Conservation (phyloP, 805 yeast species). For the Torulaspora maleeae region DNA sequence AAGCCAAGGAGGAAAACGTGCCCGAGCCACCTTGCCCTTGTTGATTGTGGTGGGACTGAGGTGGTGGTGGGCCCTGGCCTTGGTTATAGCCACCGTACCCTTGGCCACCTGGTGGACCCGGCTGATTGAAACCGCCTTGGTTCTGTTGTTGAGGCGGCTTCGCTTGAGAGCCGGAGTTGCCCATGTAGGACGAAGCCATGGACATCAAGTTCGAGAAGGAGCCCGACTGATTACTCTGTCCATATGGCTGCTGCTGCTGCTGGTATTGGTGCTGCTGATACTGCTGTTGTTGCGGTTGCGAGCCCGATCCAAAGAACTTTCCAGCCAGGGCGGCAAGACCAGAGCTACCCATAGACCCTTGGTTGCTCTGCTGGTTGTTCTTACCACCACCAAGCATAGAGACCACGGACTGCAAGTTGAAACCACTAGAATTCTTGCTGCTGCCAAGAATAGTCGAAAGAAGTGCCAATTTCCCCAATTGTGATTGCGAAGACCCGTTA, state of each 20-base stretch:
- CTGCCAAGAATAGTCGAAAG: conserved; percentile 24
- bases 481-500: conserved; percentile 27
- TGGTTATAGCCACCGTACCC: conserved; percentile 4
- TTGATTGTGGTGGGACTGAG: neutral
- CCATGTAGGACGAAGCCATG: conserved; percentile 20
- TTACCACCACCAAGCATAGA: conserved; percentile 20
- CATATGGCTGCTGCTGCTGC: conserved; percentile 6
- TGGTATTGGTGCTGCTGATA: conserved; percentile 12
- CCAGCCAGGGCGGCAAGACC: conserved; percentile 28
- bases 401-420: conserved; percentile 22
- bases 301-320: conserved; percentile 22
- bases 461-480: conserved; percentile 31
- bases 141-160: neutral
- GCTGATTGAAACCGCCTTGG: conserved; percentile 2
- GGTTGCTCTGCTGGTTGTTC: conserved; percentile 2
- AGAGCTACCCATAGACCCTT: conserved; percentile 18
- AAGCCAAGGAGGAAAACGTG: conserved; percentile 8
- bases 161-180: conserved; percentile 1
- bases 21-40: conserved; percentile 5
- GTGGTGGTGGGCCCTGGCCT: conserved; percentile 1
- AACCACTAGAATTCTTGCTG: conserved; percentile 17
- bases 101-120: neutral
- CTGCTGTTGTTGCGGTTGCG: conserved; percentile 5
- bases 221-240: conserved; percentile 11
- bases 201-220: conserved; percentile 21